Conservation (phyloP, 2,329 filamentous ascomycete species). For the Trichoderma harzianum region DNA sequence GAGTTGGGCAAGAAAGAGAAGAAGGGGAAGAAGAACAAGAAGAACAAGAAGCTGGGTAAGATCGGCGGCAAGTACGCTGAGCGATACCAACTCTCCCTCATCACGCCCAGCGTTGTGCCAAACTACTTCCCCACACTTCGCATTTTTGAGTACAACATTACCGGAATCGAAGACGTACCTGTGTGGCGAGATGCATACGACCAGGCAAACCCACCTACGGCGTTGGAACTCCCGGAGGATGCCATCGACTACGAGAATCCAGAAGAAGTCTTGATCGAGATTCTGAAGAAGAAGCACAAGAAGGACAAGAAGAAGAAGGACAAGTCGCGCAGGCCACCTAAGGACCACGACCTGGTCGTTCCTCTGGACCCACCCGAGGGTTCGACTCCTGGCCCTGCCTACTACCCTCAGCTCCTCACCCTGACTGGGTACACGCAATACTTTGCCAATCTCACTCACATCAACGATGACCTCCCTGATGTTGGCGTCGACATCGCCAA, state of each 20-base stretch:
- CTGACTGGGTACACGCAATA: conserved; percentile 83
- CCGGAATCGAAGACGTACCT: conserved; percentile 59
- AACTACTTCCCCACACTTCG: conserved; percentile 87
- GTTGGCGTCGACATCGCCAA: conserved; percentile 31
- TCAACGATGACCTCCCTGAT: conserved; percentile 68
- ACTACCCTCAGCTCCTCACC: conserved; percentile 78
- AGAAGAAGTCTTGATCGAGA: conserved; percentile 27
- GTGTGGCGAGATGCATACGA: conserved; percentile 43
- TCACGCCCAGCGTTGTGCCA: conserved; percentile 84
- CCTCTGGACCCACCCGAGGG: conserved; percentile 71
- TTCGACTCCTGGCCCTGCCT: conserved; percentile 79
- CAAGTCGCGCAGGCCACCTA: conserved; percentile 44
- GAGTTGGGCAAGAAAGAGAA: conserved; percentile 30
- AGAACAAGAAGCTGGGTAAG: conserved; percentile 52
- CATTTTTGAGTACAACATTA: conserved; percentile 94
- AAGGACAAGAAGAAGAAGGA: conserved; percentile 31
- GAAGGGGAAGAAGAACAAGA: conserved; percentile 40
- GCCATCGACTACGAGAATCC: conserved; percentile 28
- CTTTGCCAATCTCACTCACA: conserved; percentile 85
- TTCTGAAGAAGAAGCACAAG: conserved; percentile 32
- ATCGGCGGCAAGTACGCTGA: conserved; percentile 82
- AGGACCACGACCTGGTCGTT: conserved; percentile 59
- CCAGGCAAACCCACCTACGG: conserved; percentile 5
- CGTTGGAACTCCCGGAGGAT: background rate
- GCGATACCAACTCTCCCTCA: conserved; percentile 75